phyloP scores from a whole-genome alignment of 2,329 filamentous ascomycete genomes.

The Colletotrichum musae region DNA sequence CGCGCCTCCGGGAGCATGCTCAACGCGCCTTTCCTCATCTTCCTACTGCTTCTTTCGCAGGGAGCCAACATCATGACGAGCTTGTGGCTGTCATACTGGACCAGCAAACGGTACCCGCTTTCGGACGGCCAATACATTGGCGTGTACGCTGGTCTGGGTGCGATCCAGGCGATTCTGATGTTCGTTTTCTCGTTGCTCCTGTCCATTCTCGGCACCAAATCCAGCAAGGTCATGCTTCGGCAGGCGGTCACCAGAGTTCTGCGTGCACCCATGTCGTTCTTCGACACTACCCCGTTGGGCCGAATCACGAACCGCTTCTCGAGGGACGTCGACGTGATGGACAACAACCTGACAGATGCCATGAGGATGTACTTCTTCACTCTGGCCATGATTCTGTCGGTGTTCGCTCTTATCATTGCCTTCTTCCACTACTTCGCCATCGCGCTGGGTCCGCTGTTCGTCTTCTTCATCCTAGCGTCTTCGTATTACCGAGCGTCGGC shows the following conservation, averaged over 20 bases:
- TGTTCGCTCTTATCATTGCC: constrained; percentile 93
- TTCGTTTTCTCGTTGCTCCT: constrained; percentile 86
- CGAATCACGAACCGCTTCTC: constrained; percentile 97
- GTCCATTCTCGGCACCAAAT: constrained; percentile 83
- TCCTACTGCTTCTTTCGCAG: constrained; percentile 80
- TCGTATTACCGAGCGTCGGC: constrained; percentile 93
- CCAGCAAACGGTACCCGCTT: constrained; percentile 80
- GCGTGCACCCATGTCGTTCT: constrained; percentile 88
- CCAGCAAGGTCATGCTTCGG: constrained; percentile 86
- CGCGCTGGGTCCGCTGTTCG: constrained; percentile 74
- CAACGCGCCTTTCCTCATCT: constrained; percentile 74
- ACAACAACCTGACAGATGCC: constrained; percentile 89
- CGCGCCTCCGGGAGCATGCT: constrained; percentile 79
- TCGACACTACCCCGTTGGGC: constrained; percentile 95
- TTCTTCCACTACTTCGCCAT: constrained; percentile 91
- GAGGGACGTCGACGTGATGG: constrained; percentile 96
- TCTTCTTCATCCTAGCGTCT: constrained; percentile 86
- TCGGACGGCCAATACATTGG: constrained; percentile 80
- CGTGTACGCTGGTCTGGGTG: constrained; percentile 79
- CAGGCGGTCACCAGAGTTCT: constrained; percentile 83
- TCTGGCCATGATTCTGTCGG: constrained; percentile 83
- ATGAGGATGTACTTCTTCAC: constrained; percentile 95
- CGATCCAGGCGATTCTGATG: constrained; percentile 78
- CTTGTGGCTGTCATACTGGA: constrained; percentile 96
- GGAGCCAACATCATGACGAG: constrained; percentile 89